phyloP scores from a whole-genome alignment of 2,329 filamentous ascomycete species.

The Epicoccum sorghinum region DNA sequence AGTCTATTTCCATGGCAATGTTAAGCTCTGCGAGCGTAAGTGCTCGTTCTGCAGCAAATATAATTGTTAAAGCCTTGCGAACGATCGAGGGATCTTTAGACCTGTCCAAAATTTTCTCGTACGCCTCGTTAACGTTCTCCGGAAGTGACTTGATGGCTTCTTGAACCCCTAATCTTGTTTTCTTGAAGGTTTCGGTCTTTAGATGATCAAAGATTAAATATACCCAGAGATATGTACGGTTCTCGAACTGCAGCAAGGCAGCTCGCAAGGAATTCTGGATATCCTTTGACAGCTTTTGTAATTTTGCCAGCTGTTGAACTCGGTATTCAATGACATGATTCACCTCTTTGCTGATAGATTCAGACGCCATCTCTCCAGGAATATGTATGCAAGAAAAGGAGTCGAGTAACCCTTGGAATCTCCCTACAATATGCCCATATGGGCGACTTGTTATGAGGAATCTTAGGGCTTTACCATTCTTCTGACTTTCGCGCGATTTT shows the following conservation, averaged over 20 bases:
- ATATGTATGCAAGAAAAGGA: conserved; percentile 25
- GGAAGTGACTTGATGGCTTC: conserved; percentile 15
- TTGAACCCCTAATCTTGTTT: conserved; percentile 16
- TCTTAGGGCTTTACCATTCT: conserved; percentile 15
- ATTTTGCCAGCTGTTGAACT: conserved; percentile 19
- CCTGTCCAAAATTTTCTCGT: conserved; percentile 22
- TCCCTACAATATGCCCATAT: conserved; percentile 23
- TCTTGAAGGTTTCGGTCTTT: conserved; percentile 13
- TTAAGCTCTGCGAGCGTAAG: conserved; percentile 22
- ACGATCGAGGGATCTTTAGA: conserved; percentile 17
- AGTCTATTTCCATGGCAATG: conserved; percentile 16
- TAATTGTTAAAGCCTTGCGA: conserved; percentile 15
- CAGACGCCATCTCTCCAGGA: conserved; percentile 28
- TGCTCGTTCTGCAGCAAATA: conserved; percentile 19
- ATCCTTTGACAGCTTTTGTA: conserved; percentile 20
- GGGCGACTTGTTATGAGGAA: conserved; percentile 27
- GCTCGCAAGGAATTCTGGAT: too few relatives aligned
- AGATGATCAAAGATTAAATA: conserved; percentile 25
- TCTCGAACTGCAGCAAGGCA: conserved; percentile 17
- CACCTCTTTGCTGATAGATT: conserved; percentile 26
- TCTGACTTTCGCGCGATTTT: conserved; percentile 13
- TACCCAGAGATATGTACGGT: conserved; percentile 29
- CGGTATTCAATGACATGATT: conserved; percentile 24
- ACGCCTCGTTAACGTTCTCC: conserved; percentile 19
- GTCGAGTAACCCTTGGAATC: conserved; percentile 14